Evolutionary conservation across 768 basidiomycete species (phyloP), one percentile per base, ranked within the genome.

Genomic region (Pholiota conissans): DNA sequence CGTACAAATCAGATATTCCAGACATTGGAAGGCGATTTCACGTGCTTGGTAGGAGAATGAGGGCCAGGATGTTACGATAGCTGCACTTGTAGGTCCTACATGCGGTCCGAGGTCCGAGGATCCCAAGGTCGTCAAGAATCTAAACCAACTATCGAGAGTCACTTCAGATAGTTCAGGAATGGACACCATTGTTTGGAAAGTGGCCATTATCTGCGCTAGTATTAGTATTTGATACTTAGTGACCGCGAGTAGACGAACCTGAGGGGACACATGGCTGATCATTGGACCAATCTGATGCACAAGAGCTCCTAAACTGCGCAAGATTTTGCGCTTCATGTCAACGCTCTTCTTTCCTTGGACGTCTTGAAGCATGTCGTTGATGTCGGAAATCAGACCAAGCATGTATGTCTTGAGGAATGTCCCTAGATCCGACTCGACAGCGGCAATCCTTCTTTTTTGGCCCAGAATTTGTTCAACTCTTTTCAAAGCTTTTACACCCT

Each of bases 321-420:
- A 75, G 57, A 96, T 89, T 67, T 85, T 86, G 55, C 81, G 81
- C 72, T 97, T 98, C 30, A 79, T 78, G 8, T 74, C 72, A 0
- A 84, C 75, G 0, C 87, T 75, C 62, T 89, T 89, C 71, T 90
- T 93, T 4, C 90, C 91, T 22, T 87, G 84, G 1, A 89, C 79
- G 58, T 94, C 95, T 67, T 93, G 92, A 52, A 98, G 72, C 72
- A 89, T 85, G 29, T 94, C 92, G 63, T 91, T 95, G 64, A 97
- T 81, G 61, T 87, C 79, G 0, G 91, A 85, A 18, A 98, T 86
- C 54, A 98, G 78, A 1, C 91, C 95, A 5, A 97, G 82, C 74
- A 95, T 87, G 61, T 93, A 82, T 7, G 76, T 77, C 70, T 87
- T 86, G 48, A 98, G 75, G 55, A 94, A 89, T 0, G 72, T 70